phyloP scores from a whole-genome alignment of 768 basidiomycete genomes.

The Boletus speciosus region DNA sequence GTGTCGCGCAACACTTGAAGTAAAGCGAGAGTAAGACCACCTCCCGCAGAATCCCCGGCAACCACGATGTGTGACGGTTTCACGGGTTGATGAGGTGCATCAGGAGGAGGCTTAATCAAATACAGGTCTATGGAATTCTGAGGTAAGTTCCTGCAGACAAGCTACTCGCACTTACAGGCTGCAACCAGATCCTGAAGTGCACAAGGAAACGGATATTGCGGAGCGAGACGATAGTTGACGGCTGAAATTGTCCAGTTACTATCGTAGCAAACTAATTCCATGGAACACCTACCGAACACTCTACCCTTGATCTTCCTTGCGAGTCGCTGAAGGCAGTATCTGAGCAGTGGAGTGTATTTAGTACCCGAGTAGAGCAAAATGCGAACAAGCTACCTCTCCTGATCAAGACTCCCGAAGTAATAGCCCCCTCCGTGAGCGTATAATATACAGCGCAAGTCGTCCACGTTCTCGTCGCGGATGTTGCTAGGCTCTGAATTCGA shows the following conservation, averaged over 20 bases:
- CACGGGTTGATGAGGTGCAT: slow-evolving; percentile 72
- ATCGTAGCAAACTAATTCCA: not conserved
- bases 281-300: slow-evolving; percentile 58
- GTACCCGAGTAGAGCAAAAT: slow-evolving; percentile 1
- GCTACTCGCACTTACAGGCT: slow-evolving; percentile 54
- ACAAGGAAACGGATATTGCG: slow-evolving; percentile 96
- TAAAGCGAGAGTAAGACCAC: slow-evolving; percentile 78
- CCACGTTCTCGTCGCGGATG: slow-evolving; percentile 68
- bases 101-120: slow-evolving; percentile 82
- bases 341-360: slow-evolving; percentile 22
- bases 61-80: slow-evolving; percentile 80
- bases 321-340: slow-evolving; percentile 74
- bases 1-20: slow-evolving; percentile 86
- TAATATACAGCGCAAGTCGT: slow-evolving; percentile 80
- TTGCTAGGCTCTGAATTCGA: slow-evolving; percentile 32
- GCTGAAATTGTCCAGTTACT: slow-evolving; percentile 40
- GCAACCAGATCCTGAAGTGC: slow-evolving; percentile 87
- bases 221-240: slow-evolving; percentile 83
- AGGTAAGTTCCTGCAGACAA: not conserved
- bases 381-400: slow-evolving; percentile 50
- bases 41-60: slow-evolving; percentile 92
- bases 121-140: slow-evolving; percentile 60
- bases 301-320: slow-evolving; percentile 93
- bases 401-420: slow-evolving; percentile 79
- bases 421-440: slow-evolving; percentile 84